phyloP scores from a whole-genome alignment of 225 moss, liverwort and hornwort genomes.

The Physcomitrellopsis africana region DNA sequence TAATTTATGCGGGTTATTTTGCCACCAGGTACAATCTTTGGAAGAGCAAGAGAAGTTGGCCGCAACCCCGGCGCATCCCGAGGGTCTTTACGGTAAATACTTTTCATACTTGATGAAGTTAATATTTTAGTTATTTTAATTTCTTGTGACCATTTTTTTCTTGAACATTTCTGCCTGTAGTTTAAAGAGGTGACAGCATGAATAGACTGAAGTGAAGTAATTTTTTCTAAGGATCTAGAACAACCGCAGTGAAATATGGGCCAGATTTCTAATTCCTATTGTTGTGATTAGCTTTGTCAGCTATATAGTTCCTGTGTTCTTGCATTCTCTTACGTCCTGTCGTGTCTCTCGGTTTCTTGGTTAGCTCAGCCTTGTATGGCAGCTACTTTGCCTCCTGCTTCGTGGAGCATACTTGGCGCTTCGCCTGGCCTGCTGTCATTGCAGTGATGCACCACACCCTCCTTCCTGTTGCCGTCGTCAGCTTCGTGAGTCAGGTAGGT shows the following conservation, averaged over 20 bases:
- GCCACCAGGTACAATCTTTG: slow-evolving; percentile 69
- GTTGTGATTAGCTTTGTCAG: slow-evolving; percentile 86
- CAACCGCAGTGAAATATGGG: slow-evolving; percentile 23
- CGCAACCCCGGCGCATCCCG: slow-evolving; percentile 81
- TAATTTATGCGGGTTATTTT: slow-evolving; percentile 20
- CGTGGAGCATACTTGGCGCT: slow-evolving; percentile 81
- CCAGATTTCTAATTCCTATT: slow-evolving; percentile 79
- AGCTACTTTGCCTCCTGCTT: slow-evolving; percentile 86
- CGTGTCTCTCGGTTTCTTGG: slow-evolving; percentile 65
- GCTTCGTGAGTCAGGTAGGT: slow-evolving; percentile 84
- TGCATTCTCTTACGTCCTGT: slow-evolving; percentile 62
- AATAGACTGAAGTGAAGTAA: not conserved
- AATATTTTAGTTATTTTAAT: not conserved
- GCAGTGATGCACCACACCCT: slow-evolving; percentile 76
- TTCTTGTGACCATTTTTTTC: too few species aligned
- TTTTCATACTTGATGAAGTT: not conserved
- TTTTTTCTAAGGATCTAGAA: too few species aligned
- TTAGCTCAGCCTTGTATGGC: slow-evolving; percentile 76
- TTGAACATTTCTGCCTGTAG: too few species aligned
- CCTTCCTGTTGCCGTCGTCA: slow-evolving; percentile 75
- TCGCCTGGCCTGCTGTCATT: slow-evolving; percentile 79
- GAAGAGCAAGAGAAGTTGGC: slow-evolving; percentile 77
- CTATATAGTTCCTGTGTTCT: slow-evolving; percentile 69
- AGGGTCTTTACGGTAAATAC: slow-evolving; percentile 70
- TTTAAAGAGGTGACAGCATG: slow-evolving; percentile 5